phyloP scores from a whole-genome alignment of 352 stramenopile genomes.

The Globisporangium acanthophoron region DNA sequence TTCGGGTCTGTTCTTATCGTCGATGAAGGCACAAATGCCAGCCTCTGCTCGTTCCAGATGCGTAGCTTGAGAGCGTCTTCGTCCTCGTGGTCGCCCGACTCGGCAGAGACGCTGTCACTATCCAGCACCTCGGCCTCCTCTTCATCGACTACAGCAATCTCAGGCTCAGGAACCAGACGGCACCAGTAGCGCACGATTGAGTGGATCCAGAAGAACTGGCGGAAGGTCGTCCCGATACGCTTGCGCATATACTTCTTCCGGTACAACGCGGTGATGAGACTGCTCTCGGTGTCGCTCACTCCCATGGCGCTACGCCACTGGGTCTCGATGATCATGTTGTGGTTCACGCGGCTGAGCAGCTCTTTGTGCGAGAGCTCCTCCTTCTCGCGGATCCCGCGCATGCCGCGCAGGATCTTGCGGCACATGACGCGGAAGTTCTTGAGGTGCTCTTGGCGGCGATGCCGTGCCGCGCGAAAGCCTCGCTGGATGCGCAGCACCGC shows the following conservation, averaged over 20 bases:
- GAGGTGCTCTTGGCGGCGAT: slow-evolving; percentile 19
- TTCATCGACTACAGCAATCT: not conserved
- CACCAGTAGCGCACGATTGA: slow-evolving; percentile 34
- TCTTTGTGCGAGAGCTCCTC: slow-evolving; percentile 46
- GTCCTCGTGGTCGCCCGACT: not conserved
- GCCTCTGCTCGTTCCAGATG: not conserved
- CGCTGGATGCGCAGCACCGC: slow-evolving; percentile 44
- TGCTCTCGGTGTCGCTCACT: slow-evolving; percentile 44
- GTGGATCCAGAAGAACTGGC: slow-evolving; percentile 19
- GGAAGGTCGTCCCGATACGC: slow-evolving; percentile 29
- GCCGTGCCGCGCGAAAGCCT: slow-evolving; percentile 31
- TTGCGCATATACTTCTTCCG: slow-evolving; percentile 53
- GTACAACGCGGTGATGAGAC: slow-evolving; percentile 51
- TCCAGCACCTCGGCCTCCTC: not conserved
- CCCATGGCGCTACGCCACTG: slow-evolving; percentile 67
- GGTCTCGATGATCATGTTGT: slow-evolving; percentile 61
- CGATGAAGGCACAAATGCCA: not conserved
- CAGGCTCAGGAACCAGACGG: slow-evolving; percentile 17
- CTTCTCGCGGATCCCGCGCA: slow-evolving; percentile 29
- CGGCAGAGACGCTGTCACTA: not conserved
- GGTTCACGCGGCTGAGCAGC: slow-evolving; percentile 41
- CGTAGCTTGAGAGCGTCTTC: not conserved
- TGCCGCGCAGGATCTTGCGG: slow-evolving; percentile 44
- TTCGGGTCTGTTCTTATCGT: not conserved
- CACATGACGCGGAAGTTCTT: slow-evolving; percentile 34